These are phyloP conservation scores for Asterionellopsis glacialis DNA, from an alignment of 108 stramenopile genomes.

Conservation along the genomic window DNA sequence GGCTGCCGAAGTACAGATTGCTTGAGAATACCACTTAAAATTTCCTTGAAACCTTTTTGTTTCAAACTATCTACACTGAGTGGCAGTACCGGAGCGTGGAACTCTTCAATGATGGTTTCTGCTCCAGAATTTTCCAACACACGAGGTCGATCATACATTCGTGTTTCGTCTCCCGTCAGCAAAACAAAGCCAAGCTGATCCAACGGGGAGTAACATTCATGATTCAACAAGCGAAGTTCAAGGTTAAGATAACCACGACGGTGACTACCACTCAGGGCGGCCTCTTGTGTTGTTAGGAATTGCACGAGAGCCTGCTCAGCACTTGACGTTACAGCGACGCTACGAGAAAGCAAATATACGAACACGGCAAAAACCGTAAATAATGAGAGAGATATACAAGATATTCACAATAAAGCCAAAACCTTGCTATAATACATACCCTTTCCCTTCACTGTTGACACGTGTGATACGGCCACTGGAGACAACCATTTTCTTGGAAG, in stretches of 20 bases:
- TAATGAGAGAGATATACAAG: neutral
- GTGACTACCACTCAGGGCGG: slow-evolving; percentile 66
- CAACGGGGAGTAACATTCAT: slow-evolving; percentile 64
- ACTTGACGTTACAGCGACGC: slow-evolving; percentile 5
- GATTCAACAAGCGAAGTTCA: slow-evolving; percentile 75
- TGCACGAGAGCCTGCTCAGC: slow-evolving; percentile 28
- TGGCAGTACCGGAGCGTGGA: slow-evolving; percentile 63
- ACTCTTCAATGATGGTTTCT: slow-evolving; percentile 61
- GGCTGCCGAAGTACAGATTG: slow-evolving; percentile 78
- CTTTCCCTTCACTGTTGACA: slow-evolving; percentile 14
- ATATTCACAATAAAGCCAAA: neutral
- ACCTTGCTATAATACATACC: slow-evolving; percentile 3
- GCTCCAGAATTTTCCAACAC: slow-evolving; percentile 17
- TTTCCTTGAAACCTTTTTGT: slow-evolving; percentile 49
- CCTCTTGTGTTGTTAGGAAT: slow-evolving; percentile 77
- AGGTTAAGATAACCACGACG: slow-evolving; percentile 78
- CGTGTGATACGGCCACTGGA: slow-evolving; percentile 11
- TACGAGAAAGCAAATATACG: slow-evolving; percentile 5
- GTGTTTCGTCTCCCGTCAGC: neutral
- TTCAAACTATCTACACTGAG: slow-evolving; percentile 59
- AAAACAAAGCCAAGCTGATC: slow-evolving; percentile 48
- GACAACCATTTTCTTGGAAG: slow-evolving; percentile 56
- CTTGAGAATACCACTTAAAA: slow-evolving; percentile 72
- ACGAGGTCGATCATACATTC: slow-evolving; percentile 16
- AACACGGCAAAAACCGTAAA: slow-evolving; percentile 1